Conservation (phyloP, 148 eudicot species). For the Bassia scoparia region DNA sequence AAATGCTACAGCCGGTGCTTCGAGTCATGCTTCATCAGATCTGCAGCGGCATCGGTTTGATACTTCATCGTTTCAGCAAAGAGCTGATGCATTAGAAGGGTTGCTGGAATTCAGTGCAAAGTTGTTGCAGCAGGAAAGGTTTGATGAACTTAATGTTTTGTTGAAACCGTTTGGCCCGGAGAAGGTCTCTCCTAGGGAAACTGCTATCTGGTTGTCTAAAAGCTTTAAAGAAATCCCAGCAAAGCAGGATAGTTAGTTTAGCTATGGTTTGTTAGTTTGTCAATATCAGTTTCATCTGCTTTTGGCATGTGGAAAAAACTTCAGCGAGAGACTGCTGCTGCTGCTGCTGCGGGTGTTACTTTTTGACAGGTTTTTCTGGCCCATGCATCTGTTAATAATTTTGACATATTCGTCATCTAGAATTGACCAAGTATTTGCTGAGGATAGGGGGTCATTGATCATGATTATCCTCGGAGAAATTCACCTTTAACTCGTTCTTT, state of each 20-base stretch:
- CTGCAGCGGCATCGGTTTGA: constrained; percentile 51
- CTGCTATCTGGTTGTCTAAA: constrained; percentile 95
- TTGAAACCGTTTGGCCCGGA: constrained; percentile 89
- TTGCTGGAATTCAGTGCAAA: constrained; percentile 94
- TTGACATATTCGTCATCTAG: constrained; percentile 14
- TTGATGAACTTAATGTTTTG: constrained; percentile 77
- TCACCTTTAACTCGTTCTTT: constrained; percentile 11
- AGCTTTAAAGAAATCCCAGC: constrained; percentile 70
- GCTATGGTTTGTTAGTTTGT: constrained; percentile 13
- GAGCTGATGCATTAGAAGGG: constrained; percentile 93
- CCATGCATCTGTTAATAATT: constrained; percentile 31
- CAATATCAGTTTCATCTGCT: constrained; percentile 6
- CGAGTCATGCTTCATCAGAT: constrained; percentile 74
- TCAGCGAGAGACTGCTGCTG: constrained; percentile 13
- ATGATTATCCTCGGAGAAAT: not conserved
- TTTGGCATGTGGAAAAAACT: not conserved
- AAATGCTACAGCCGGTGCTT: constrained; percentile 83
- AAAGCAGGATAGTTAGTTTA: constrained; percentile 46
- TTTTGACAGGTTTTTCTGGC: constrained; percentile 23
- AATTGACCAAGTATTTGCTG: constrained; percentile 10
- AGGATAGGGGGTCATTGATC: constrained; percentile 19
- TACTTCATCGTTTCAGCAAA: constrained; percentile 67
- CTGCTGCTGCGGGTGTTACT: constrained; percentile 16
- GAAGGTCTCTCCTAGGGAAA: constrained; percentile 93
- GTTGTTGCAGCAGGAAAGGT: constrained; percentile 66